Evolutionary conservation across 331 rosid genomes (phyloP).

Genomic region (Pyrus hybrid): DNA sequence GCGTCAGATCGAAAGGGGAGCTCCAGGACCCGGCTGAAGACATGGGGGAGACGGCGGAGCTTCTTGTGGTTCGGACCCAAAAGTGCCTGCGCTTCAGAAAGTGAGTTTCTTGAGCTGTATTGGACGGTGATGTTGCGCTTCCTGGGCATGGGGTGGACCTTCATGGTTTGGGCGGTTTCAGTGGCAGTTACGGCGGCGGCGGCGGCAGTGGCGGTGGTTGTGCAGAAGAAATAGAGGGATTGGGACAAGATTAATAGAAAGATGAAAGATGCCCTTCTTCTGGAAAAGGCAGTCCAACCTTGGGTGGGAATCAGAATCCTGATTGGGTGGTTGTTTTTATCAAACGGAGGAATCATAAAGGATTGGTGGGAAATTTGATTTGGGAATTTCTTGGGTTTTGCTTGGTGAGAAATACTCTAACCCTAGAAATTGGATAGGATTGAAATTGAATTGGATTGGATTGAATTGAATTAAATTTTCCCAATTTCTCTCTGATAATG

Average conservation of each 20-base stretch:
- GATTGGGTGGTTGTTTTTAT: slow-evolving; percentile 15
- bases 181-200: background rate
- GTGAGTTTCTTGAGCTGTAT: slow-evolving; percentile 31
- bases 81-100: slow-evolving; percentile 44
- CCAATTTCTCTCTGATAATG: background rate
- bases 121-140: slow-evolving; percentile 84
- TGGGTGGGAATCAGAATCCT: slow-evolving; percentile 28
- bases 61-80: slow-evolving; percentile 51
- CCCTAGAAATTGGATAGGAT: slow-evolving; percentile 1
- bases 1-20: slow-evolving; percentile 95
- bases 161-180: slow-evolving; percentile 35
- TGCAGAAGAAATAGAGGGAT: slow-evolving; percentile 11
- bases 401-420: background rate
- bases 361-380: slow-evolving; percentile 2
- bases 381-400: background rate
- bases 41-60: slow-evolving; percentile 85
- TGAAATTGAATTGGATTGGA: background rate
- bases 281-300: slow-evolving; percentile 7
- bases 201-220: background rate
- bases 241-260: slow-evolving; percentile 11
- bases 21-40: slow-evolving; percentile 85
- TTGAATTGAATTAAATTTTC: background rate
- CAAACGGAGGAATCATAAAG: slow-evolving; percentile 38
- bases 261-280: slow-evolving; percentile 15
- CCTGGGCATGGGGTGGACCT: slow-evolving; percentile 85